Conservation (phyloP, 176 grass and related monocot genomes). For the Carex pumila region DNA sequence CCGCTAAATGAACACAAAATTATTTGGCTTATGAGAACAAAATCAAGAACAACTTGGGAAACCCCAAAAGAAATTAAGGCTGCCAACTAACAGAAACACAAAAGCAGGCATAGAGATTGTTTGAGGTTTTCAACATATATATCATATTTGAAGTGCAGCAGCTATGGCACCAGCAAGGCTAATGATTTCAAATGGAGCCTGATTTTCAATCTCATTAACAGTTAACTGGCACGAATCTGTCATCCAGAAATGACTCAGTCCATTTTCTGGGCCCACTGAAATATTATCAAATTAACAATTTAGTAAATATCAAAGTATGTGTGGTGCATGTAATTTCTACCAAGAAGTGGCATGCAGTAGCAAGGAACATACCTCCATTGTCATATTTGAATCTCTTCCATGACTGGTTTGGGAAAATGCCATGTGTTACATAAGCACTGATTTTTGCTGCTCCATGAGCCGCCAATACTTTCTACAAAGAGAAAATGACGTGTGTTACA, state of each 20-base stretch:
- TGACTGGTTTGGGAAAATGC: constrained; percentile 79
- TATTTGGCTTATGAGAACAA: background rate
- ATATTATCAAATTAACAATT: background rate
- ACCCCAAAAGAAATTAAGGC: background rate
- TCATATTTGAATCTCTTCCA: constrained; percentile 76
- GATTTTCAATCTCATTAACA: constrained; percentile 52
- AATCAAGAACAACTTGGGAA: background rate
- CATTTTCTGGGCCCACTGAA: constrained; percentile 51
- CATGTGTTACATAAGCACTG: constrained; percentile 92
- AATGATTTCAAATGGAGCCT: constrained; percentile 73
- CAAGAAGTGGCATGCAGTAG: background rate
- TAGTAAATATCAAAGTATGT: constrained; percentile 11
- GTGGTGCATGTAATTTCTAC: constrained; percentile 7
- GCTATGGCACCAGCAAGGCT: constrained; percentile 80
- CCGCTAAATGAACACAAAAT: background rate
- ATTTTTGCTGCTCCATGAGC: constrained; percentile 90
- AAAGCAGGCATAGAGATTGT: background rate
- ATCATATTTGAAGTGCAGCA: constrained; percentile 65
- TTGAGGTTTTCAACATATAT: background rate
- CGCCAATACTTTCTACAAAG: constrained; percentile 78
- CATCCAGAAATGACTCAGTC: constrained; percentile 85
- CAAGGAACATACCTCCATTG: constrained; percentile 50
- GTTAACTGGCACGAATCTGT: constrained; percentile 89
- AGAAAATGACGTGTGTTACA: background rate
- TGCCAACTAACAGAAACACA: too few relatives aligned